These are phyloP conservation scores for Albugo candida DNA, from an alignment of 352 stramenopile genomes.

Conservation along the genomic window DNA sequence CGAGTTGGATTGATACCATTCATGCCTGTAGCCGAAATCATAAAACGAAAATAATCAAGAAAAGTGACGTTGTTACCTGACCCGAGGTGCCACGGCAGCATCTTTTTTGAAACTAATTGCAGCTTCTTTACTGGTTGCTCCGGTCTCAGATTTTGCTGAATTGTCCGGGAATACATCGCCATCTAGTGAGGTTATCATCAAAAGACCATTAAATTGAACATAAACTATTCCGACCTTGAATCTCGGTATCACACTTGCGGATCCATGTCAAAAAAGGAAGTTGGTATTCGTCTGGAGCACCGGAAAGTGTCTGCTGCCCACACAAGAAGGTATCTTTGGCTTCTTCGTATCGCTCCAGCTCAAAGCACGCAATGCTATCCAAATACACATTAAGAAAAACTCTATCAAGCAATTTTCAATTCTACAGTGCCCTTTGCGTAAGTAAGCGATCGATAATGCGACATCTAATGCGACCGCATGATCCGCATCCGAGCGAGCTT, in stretches of 20 bases:
- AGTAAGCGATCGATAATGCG: conserved; percentile 27
- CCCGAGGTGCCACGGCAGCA: too few relatives aligned
- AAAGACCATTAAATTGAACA: background rate
- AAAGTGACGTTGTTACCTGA: too few relatives aligned
- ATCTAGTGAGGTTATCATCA: too few relatives aligned
- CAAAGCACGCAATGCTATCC: conserved; percentile 55
- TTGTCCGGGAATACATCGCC: too few relatives aligned
- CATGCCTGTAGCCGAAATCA: conserved; percentile 18
- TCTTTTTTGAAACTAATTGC: too few relatives aligned
- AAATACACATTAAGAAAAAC: background rate
- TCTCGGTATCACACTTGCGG: conserved; percentile 72
- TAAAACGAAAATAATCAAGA: too few relatives aligned
- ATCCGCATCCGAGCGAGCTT: conserved; percentile 30
- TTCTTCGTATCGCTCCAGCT: conserved; percentile 44
- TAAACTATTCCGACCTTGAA: conserved; percentile 3
- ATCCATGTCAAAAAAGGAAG: conserved; percentile 71
- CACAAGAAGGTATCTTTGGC: conserved; percentile 40
- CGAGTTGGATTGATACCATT: conserved; percentile 73
- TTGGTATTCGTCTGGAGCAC: conserved; percentile 14
- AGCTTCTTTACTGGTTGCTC: too few relatives aligned
- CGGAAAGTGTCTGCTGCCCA: conserved; percentile 19
- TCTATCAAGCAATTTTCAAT: background rate
- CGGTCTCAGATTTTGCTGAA: too few relatives aligned
- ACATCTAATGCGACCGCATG: conserved; percentile 28
- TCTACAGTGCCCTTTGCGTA: conserved; percentile 38